Evolutionary conservation across 108 stramenopile species (phyloP).

Genomic region (Halocafeteria seosinensis): DNA sequence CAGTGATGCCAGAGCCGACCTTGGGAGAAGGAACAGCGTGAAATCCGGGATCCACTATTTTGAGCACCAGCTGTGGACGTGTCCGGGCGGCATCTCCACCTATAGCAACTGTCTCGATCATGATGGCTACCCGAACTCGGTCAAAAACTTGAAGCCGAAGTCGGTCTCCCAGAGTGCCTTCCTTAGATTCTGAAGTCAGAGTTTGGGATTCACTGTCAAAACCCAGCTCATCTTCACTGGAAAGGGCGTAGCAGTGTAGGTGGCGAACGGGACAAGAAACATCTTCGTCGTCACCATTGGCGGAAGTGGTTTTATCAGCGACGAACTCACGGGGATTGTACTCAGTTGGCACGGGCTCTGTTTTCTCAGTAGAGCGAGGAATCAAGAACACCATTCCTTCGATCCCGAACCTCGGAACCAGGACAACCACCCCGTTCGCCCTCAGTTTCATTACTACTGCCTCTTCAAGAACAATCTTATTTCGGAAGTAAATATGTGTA

Average conservation of each 20-base stretch:
- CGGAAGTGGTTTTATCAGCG: too few relatives aligned
- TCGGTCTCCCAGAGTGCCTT: background rate
- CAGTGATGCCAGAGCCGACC: too few relatives aligned
- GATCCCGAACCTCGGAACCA: constrained; percentile 92
- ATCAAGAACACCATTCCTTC: constrained; percentile 63
- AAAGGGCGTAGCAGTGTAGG: background rate
- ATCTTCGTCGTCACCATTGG: too few relatives aligned
- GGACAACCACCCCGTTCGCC: constrained; percentile 52
- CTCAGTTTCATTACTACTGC: constrained; percentile 77
- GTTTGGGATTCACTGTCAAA: background rate
- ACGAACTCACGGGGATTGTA: background rate
- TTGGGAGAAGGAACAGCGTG: too few relatives aligned
- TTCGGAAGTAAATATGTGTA: constrained; percentile 69
- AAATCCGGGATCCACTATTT: background rate
- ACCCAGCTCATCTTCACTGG: background rate
- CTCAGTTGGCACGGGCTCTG: background rate
- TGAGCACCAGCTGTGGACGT: background rate
- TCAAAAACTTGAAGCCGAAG: background rate
- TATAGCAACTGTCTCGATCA: background rate
- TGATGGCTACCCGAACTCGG: background rate
- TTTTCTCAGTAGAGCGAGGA: too few relatives aligned
- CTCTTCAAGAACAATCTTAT: constrained; percentile 47
- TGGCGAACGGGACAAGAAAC: too few relatives aligned
- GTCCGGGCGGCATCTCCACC: too few relatives aligned
- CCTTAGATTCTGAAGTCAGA: background rate